Base-by-base conservation (phyloP, 345 rosid genomes). In the Theobroma cacao region DNA sequence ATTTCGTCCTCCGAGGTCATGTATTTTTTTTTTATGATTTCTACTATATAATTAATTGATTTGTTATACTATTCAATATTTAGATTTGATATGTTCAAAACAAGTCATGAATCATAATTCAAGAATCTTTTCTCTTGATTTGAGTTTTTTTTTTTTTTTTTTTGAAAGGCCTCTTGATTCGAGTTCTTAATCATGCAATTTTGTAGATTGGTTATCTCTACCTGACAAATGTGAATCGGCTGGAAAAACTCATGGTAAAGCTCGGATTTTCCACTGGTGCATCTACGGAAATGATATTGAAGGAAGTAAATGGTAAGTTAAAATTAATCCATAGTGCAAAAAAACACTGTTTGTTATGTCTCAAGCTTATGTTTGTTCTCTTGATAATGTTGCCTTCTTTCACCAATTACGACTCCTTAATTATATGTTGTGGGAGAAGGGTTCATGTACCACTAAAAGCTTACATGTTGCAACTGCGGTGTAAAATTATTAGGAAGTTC, bases 211-310 rank as follows among this genome's bases (percentile, higher is more conserved):
- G 99, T 43, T 89, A 89, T 85, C 83, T 95, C 65, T 95, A 93
- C 88, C 80, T 95, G 76, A 83, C 94, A 68, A 85, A 92, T 63
- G 87, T 75, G 36, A 87, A 87, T 36, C 91, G 97, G 74, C 77
- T 95, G 82, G 97, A 93, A 77, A 93, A 93, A 79, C 80, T 93
- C 60, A 95, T 95, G 99, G 72, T 52, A 61, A 91, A 86, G 86
- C 80, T 95, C 67, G 99, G 99, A 85, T 93, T 95, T 79, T 86
- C 93, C 11, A 81, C 86, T 22, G 92, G 87, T 50, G 80, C 85
- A 75, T 93, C 96, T 70, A 41, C 84, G 7, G 84, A 87, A 69
- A 66, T 59, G 81, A 81, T 90, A 76, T 36, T 83, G 61, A 83
- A 89, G 80, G 88, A 84, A 81, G 75, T 70, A 30, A 88, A 58